Evolutionary conservation across 1,284 basidiomycete genomes (phyloP).

Genomic region (Gomphus bonarii): DNA sequence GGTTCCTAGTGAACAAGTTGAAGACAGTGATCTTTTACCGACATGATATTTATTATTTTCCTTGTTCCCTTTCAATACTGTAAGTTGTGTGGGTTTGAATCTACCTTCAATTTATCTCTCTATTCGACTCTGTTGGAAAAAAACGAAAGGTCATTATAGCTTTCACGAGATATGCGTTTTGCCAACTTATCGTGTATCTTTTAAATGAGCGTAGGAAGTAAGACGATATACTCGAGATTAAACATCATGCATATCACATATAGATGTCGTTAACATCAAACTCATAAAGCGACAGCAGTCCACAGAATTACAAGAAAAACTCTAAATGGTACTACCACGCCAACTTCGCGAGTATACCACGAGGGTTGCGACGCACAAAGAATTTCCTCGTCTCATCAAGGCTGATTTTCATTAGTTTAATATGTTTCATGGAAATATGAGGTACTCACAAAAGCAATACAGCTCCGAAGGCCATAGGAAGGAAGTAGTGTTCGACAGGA

Average conservation of each 20-base stretch:
- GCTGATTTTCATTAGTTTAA: slow-evolving; percentile 15
- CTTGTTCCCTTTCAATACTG: neutral
- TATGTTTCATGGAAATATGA: slow-evolving; percentile 24
- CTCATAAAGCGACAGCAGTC: neutral
- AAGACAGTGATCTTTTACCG: neutral
- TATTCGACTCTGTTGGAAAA: neutral
- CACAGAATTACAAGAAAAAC: neutral
- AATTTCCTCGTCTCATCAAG: slow-evolving; percentile 32
- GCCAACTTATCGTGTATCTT: too few species aligned
- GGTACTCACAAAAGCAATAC: slow-evolving; percentile 22
- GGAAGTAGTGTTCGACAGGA: slow-evolving; percentile 37
- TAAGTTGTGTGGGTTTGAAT: neutral
- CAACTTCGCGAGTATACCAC: slow-evolving; percentile 24
- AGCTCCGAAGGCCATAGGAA: slow-evolving; percentile 32
- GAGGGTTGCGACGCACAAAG: slow-evolving; percentile 25
- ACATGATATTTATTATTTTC: neutral
- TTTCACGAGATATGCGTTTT: neutral
- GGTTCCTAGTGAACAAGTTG: neutral
- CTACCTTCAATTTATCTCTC: neutral
- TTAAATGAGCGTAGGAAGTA: too few species aligned
- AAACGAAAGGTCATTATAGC: neutral
- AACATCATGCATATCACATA: too few species aligned
- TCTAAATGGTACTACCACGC: slow-evolving; percentile 25
- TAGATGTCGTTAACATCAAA: too few species aligned
- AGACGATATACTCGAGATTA: too few species aligned